These are phyloP conservation scores for Gynandropsis gynandra DNA, from an alignment of 345 rosid species.

Conservation along the genomic window DNA sequence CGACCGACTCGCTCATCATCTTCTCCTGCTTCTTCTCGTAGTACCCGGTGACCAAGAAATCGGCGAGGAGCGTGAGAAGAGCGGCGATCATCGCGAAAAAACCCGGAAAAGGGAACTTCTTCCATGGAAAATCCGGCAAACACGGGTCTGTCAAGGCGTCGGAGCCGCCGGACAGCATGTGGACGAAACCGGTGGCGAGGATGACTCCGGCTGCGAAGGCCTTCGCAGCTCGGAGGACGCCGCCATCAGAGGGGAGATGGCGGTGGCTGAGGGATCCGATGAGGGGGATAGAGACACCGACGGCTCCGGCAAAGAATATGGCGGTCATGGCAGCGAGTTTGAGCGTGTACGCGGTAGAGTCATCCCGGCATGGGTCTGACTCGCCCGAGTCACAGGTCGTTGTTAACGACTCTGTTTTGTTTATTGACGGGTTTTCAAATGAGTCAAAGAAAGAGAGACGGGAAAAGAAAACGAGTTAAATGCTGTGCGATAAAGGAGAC, in stretches of 20 bases:
- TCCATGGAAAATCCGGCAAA: slow-evolving; percentile 68
- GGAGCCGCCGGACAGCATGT: slow-evolving; percentile 70
- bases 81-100: slow-evolving; percentile 87
- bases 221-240: slow-evolving; percentile 70
- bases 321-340: slow-evolving; percentile 68
- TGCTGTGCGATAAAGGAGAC: no score
- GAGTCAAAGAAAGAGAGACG: no score
- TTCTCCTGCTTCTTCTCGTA: slow-evolving; percentile 73
- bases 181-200: slow-evolving; percentile 92
- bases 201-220: slow-evolving; percentile 94
- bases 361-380: slow-evolving; percentile 53
- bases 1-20: slow-evolving; percentile 28
- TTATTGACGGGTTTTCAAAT: no score
- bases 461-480: no score
- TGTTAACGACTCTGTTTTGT: slow-evolving; percentile 32
- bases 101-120: slow-evolving; percentile 71
- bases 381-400: slow-evolving; percentile 36
- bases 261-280: slow-evolving; percentile 46
- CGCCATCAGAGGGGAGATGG: slow-evolving; percentile 52
- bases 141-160: slow-evolving; percentile 56
- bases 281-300: slow-evolving; percentile 65
- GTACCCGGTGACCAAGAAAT: slow-evolving; percentile 80
- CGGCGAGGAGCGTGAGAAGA: slow-evolving; percentile 61
- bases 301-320: slow-evolving; percentile 55
- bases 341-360: slow-evolving; percentile 45